Conservation (phyloP, 1,139 yeast genomes). For the Tardiomyces blankii region DNA sequence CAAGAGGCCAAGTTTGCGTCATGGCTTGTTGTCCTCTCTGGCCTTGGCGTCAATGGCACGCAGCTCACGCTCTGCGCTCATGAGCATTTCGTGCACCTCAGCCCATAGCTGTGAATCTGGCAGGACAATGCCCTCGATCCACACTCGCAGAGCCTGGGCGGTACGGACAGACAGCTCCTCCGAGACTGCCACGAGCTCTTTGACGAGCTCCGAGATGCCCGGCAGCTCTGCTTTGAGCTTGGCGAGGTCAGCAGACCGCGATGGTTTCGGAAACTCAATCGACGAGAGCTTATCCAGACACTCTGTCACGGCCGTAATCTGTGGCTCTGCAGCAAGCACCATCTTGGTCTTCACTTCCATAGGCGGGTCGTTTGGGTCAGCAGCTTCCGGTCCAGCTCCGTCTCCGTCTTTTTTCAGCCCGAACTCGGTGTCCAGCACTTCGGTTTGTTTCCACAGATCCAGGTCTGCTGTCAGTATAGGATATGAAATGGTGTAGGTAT, state of each 20-base stretch:
- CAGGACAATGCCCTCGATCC: background rate
- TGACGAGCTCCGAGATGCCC: background rate
- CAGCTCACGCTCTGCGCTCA: background rate
- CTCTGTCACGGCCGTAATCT: background rate
- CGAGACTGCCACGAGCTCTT: background rate
- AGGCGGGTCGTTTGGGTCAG: background rate
- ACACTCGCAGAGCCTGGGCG: background rate
- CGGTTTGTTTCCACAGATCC: background rate
- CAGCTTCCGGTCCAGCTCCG: background rate
- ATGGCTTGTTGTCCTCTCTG: background rate
- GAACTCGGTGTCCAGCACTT: background rate
- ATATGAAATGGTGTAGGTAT: too few species aligned
- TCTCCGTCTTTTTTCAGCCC: background rate
- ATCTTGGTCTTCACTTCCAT: background rate
- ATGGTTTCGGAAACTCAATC: background rate
- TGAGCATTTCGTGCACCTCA: background rate
- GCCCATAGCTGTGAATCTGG: background rate
- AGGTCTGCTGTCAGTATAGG: background rate
- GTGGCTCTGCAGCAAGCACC: background rate
- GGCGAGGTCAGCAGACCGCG: background rate
- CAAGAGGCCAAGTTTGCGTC: too few species aligned
- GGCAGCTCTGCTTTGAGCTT: background rate
- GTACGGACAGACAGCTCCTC: background rate
- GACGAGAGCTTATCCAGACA: background rate
- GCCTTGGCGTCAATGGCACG: background rate